phyloP scores from a whole-genome alignment of 805 yeast genomes.

The Barnettozyma salicaria region DNA sequence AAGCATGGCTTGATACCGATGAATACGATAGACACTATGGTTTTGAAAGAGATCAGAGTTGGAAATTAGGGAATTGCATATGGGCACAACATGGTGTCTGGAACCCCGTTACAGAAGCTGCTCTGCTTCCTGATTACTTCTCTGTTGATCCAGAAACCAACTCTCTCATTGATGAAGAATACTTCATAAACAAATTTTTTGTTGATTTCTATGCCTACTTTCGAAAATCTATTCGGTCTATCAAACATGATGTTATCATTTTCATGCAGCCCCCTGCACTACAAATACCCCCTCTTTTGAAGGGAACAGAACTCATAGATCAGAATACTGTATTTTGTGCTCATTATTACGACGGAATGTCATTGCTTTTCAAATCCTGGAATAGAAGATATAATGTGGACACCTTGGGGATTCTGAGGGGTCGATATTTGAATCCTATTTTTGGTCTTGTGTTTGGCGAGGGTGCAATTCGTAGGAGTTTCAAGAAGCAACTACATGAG shows the following conservation, averaged over 20 bases:
- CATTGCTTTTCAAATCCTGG: constrained; percentile 90
- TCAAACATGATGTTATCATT: constrained; percentile 44
- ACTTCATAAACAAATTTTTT: constrained; percentile 60
- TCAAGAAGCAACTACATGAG: constrained; percentile 60
- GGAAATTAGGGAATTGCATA: constrained; percentile 73
- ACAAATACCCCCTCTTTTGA: constrained; percentile 64
- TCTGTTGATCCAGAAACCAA: constrained; percentile 33
- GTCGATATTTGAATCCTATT: constrained; percentile 64
- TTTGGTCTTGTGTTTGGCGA: constrained; percentile 81
- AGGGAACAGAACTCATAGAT: constrained; percentile 46
- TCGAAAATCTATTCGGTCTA: constrained; percentile 41
- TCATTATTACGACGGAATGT: constrained; percentile 93
- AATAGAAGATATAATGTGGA: constrained; percentile 77
- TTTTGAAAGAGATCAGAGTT: constrained; percentile 55
- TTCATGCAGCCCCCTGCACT: constrained; percentile 81
- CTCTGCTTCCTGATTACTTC: constrained; percentile 50
- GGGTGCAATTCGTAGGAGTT: constrained; percentile 62
- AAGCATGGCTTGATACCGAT: constrained; percentile 60
- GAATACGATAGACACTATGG: constrained; percentile 62
- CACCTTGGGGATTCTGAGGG: constrained; percentile 81
- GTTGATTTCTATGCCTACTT: constrained; percentile 53
- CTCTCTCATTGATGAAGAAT: constrained; percentile 38
- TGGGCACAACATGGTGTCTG: constrained; percentile 82
- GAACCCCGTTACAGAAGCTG: constrained; percentile 37
- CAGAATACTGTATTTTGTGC: constrained; percentile 68